Percentiles rank a stretch among this genome's conserved stretches.
Conservation (phyloP, 164 flowering plant species). For the Kingdonia uniflora region DNA sequence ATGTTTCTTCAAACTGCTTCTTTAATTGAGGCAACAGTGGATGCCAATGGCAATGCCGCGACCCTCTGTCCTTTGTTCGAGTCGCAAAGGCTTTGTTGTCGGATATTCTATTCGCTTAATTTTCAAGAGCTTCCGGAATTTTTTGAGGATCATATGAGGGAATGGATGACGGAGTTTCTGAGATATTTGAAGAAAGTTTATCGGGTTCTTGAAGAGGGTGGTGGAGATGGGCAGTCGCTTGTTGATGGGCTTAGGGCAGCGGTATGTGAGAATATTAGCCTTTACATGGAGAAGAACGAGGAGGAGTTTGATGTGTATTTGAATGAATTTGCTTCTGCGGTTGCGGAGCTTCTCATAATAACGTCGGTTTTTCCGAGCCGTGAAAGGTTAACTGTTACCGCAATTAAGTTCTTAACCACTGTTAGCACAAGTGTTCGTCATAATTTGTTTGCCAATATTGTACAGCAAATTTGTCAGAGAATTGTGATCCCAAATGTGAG, state of each 20-base stretch:
- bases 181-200: slow-evolving; percentile 51
- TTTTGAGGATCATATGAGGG: slow-evolving; percentile 85
- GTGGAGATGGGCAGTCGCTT: slow-evolving; percentile 40
- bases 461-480: slow-evolving; percentile 60
- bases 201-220: slow-evolving; percentile 44
- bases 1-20: slow-evolving; percentile 50
- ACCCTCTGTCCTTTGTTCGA: slow-evolving; percentile 46
- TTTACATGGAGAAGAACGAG: slow-evolving; percentile 88
- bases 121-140: slow-evolving; percentile 91
- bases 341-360: slow-evolving; percentile 56
- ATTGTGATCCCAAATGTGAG: slow-evolving; percentile 86
- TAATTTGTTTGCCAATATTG: slow-evolving; percentile 44
- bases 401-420: slow-evolving; percentile 75
- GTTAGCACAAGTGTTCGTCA: slow-evolving; percentile 82
- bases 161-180: slow-evolving; percentile 80
- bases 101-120: slow-evolving; percentile 75
- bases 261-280: slow-evolving; percentile 81
- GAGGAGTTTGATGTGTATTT: slow-evolving; percentile 68
- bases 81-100: slow-evolving; percentile 79
- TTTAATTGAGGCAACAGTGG: slow-evolving; percentile 31
- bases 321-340: slow-evolving; percentile 59
- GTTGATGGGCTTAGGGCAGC: slow-evolving; percentile 80
- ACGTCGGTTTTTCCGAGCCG: slow-evolving; percentile 48
- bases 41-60: slow-evolving; percentile 26
- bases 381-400: slow-evolving; percentile 62